Conservation (phyloP, 2,329 filamentous ascomycete genomes). For the Colletotrichum lupini region DNA sequence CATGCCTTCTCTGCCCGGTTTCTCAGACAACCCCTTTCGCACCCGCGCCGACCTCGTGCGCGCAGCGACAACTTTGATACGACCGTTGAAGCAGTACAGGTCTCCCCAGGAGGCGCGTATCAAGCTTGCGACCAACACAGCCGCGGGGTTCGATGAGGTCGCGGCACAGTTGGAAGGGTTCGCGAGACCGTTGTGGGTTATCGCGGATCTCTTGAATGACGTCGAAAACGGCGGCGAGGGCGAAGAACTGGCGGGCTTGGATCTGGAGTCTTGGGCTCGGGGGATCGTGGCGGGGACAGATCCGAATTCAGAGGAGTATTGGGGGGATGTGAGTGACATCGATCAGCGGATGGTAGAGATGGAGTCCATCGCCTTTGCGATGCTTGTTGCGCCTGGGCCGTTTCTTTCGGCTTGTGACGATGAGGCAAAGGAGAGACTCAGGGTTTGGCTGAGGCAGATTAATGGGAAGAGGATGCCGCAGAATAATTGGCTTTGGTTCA, state of each 20-base stretch:
- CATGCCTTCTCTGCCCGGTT: slow-evolving; percentile 44
- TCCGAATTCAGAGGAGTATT: slow-evolving; percentile 45
- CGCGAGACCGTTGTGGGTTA: slow-evolving; percentile 42
- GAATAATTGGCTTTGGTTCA: slow-evolving; percentile 59
- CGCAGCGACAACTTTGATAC: slow-evolving; percentile 42
- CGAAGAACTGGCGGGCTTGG: not conserved
- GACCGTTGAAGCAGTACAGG: slow-evolving; percentile 41
- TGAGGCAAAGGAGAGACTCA: slow-evolving; percentile 43
- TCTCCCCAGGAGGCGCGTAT: slow-evolving; percentile 44
- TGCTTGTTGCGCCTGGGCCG: slow-evolving; percentile 49
- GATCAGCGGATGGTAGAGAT: slow-evolving; percentile 60
- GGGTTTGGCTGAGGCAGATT: slow-evolving; percentile 50
- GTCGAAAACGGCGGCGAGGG: slow-evolving; percentile 41
- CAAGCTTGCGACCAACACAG: slow-evolving; percentile 43
- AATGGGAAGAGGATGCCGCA: slow-evolving; percentile 51
- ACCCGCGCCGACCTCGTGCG: slow-evolving; percentile 43
- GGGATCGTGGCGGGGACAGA: slow-evolving; percentile 39
- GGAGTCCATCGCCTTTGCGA: slow-evolving; percentile 55
- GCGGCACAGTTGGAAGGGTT: slow-evolving; percentile 51
- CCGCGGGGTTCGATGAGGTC: slow-evolving; percentile 47
- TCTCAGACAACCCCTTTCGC: slow-evolving; percentile 47
- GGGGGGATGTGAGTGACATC: slow-evolving; percentile 50
- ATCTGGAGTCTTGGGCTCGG: slow-evolving; percentile 36
- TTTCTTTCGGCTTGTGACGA: slow-evolving; percentile 43
- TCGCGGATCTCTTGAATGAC: slow-evolving; percentile 47